These are phyloP conservation scores for Dendrothele bispora DNA, from an alignment of 768 basidiomycete species.

Conservation along the genomic window DNA sequence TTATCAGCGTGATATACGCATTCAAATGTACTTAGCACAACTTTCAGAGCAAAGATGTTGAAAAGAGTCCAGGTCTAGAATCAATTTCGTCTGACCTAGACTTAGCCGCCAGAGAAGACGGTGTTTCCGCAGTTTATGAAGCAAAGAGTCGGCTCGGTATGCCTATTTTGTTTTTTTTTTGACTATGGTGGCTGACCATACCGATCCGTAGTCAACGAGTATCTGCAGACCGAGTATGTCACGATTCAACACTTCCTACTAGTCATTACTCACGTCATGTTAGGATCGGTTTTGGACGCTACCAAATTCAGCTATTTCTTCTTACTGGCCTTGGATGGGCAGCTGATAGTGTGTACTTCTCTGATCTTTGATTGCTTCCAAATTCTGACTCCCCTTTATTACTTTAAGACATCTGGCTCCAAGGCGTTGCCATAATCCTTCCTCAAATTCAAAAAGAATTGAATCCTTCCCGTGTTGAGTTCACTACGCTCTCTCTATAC, in stretches of 20 bases:
- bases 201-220: slow-evolving; percentile 38
- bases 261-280: neutral
- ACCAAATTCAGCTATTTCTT: slow-evolving; percentile 47
- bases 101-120: slow-evolving; percentile 13
- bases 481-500: slow-evolving; percentile 46
- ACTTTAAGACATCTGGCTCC: slow-evolving; percentile 41
- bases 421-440: slow-evolving; percentile 47
- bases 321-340: slow-evolving; percentile 50
- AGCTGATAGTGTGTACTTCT: slow-evolving; percentile 44
- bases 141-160: slow-evolving; percentile 32
- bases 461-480: slow-evolving; percentile 41
- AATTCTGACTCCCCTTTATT: neutral
- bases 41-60: too few relatives aligned
- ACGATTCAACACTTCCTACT: too few relatives aligned
- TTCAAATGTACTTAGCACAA: too few relatives aligned
- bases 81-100: neutral
- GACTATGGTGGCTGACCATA: neutral
- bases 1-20: too few relatives aligned
- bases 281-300: slow-evolving; percentile 51
- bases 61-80: neutral
- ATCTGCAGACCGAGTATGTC: slow-evolving; percentile 45
- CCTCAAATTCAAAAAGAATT: slow-evolving; percentile 44
- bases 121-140: slow-evolving; percentile 30
- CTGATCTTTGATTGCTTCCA: slow-evolving; percentile 2
- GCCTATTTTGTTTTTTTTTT: slow-evolving; percentile 1